Base-by-base conservation (phyloP, 768 basidiomycete species). In the Thelephora aurantiotincta region DNA sequence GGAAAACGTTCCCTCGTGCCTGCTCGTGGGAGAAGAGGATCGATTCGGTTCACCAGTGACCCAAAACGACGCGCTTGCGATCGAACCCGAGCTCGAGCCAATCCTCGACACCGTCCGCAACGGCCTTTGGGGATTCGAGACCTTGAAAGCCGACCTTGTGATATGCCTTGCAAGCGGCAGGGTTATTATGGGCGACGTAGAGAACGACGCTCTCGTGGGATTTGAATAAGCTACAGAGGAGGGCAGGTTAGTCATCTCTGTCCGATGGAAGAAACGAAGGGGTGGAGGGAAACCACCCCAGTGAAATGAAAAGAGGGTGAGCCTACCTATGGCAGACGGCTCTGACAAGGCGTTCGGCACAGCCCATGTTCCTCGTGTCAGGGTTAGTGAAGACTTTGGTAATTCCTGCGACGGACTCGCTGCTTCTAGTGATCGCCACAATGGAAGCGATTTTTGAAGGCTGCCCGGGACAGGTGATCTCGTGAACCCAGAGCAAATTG, bases 71-170 rank as follows among this genome's bases (percentile, higher is more conserved):
- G 22, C 48, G 45, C 14, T 51, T 48, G 19, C 60, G 65, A 51
- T 76, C 69, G 48, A 82, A 84, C 7, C 82, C 82, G 44, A 80
- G 62, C 48, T 85, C 83, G 5, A 77, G 52, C 79, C 79, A 85
- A 13, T 62, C 57, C 33, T 70, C 68, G 2, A 73, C 68, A 5
- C 69, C 71, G n/a, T 71, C 66, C 1, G 68, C 65, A 2, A 57
- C 51, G 6, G 35, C 37, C 18, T 37, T 30, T 6, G 46, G 47
- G 13, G 57, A 52, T 11, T 50, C 59, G 13, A 83, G 64, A 5
- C 80, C 82, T 14, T 65, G 60, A 51, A 88, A 89, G 2, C 84
- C 85, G 13, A 86, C 74, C 1, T 69, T 72, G 42, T 66, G 56
- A 56, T 87, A 89, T 2, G 82, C 75, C 1, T 59, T 68, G 0